Evolutionary conservation across 345 rosid genomes (phyloP), one percentile per base, ranked within the genome.

Genomic region (Pistacia vera): DNA sequence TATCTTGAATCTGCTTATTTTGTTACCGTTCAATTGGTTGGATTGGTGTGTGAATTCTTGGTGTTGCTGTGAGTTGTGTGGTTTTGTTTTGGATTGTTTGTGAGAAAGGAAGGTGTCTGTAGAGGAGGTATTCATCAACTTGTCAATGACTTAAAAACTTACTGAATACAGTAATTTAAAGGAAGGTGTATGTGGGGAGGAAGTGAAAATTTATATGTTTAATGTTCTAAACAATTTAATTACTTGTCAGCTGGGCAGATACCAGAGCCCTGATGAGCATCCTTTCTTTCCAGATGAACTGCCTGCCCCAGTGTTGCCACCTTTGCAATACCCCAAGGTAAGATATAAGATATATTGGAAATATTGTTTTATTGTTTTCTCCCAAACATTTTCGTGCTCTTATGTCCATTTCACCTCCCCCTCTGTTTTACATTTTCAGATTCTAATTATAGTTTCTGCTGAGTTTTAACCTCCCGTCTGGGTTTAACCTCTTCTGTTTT

Each of bases 211-310:
- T 61, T 41, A 33, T 51, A 1, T 62, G 12, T 17, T 7, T 38
- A 8, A n/a, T 16, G 52, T 63, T 54, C 71, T 68, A 66, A 63
- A 70, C 41, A 22, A 30, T 74, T 75, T 58, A 25, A 63, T 74
- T 56, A 22, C 67, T 10, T 28, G 36, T 80, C 82, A 94, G 97
- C 90, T 88, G 59, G 98, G 98, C 70, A 87, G 97, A 70, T 94
- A 88, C 79, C 83, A 89, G 79, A 92, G 98, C 82, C 98, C 98
- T 25, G 98, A 94, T 80, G 97, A 94, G 79, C 93, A 90, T 81
- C 93, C 97, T 11, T 92, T 94, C 89, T 92, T 91, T 89, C 91
- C 91, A 2, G 83, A 88, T 25, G 86, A 87, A 75, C 73, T 94
- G 56, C 97, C 97, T 4, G 89, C 85, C 79, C 90, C 96, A 36